Evolutionary conservation across 257 asterid species (phyloP).

Genomic region (Fraxinus excelsior): DNA sequence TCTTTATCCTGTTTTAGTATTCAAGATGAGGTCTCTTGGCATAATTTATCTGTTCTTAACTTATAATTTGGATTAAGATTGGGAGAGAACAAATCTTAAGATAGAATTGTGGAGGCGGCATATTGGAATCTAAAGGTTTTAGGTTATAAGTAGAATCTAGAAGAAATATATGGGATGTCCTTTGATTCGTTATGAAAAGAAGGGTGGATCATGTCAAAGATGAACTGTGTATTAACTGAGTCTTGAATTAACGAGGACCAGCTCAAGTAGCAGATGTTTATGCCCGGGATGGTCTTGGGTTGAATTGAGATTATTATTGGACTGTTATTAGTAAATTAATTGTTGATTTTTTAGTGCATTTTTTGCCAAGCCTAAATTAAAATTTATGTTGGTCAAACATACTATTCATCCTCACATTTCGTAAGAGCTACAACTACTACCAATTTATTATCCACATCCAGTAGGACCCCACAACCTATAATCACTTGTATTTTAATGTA

Average conservation of each 20-base stretch:
- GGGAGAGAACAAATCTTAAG: neutral
- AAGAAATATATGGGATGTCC: neutral
- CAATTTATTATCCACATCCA: no score
- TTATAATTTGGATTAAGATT: neutral
- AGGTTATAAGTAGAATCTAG: neutral
- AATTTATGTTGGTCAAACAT: no score
- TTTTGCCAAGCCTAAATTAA: no score
- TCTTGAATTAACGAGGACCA: neutral
- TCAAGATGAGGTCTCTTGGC: neutral
- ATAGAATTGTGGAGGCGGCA: neutral
- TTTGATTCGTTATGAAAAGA: neutral
- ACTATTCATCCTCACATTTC: no score
- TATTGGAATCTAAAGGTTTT: neutral
- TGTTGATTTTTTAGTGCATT: no score
- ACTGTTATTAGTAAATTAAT: neutral
- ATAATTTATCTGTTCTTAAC: neutral
- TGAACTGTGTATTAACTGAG: neutral
- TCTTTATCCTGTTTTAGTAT: neutral
- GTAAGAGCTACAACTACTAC: no score
- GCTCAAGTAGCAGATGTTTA: neutral
- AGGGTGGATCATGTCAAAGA: neutral
- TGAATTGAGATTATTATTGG: neutral
- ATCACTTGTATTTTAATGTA: no score
- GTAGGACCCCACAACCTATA: no score
- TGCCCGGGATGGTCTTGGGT: neutral